Base-by-base conservation (phyloP, 78 protist species). In the Chrysochromulina parva region DNA sequence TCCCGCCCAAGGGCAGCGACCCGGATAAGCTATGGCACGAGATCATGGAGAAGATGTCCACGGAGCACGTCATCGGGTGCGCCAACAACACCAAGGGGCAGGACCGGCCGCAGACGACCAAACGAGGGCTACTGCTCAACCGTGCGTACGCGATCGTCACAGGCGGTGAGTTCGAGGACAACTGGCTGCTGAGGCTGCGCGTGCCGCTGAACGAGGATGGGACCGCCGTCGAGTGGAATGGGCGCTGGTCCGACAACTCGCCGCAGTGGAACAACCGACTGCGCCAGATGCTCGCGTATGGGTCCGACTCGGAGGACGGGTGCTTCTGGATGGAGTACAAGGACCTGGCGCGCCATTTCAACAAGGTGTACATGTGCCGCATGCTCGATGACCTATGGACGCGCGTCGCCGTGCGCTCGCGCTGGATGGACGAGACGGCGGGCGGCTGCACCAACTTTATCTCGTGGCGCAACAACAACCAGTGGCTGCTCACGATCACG, bases 311-410 rank as follows among this genome's bases (percentile, higher is more conserved):
- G 50, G 19, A 20, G 19, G 86, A 78, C 60, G 59, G 59, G 11
- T 53, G 62, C 28, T 78, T 78, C 86, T 78, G 86, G 86, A 78
- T 78, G 11, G 82, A 74, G 55, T 74, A 78, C 47, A 62, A 1
- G 48, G 86, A 78, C 60, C 53, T 78, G 4, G 50, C 62, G 47
- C 20, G 5, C 52, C 62, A 78, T 50, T 53, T 78, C 50, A 78
- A 28, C n/a, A 78, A 78, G 86, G 82, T 74, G 24, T 78, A 78
- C 60, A 50, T 78, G 57, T 78, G 86, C 86, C 86, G 86, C 19
- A 78, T 78, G 86, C 58, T 53, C 60, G 86, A 78, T 47, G 86
- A 78, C 86, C 47, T 78, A 0, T 78, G 86, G 86, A 78, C 86
- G 4, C 59, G 59, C 58, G 50, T 53, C 86, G 17, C 59, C 10